Percentiles rank a stretch among this genome's conserved stretches.
Evolutionary conservation across 179 eudicot species (phyloP).

Genomic region (Silene noctiflora): DNA sequence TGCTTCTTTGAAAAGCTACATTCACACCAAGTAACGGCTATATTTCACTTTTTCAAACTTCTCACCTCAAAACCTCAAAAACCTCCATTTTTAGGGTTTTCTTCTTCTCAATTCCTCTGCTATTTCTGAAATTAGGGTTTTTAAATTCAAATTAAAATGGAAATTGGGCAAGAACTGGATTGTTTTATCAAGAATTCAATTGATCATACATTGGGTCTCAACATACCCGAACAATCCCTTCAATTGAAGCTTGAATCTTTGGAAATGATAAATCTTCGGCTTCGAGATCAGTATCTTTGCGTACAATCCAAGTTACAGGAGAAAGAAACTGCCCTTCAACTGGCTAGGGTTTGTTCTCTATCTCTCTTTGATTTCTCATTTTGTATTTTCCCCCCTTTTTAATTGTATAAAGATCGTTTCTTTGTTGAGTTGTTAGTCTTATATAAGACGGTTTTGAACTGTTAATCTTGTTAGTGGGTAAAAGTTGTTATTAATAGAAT

Average conservation of each 20-base stretch:
- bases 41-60: background rate
- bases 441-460: too few relatives aligned
- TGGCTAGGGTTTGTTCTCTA: constrained; percentile 64
- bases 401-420: too few relatives aligned
- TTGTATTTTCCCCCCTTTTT: background rate
- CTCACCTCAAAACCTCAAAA: background rate
- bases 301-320: constrained; percentile 46
- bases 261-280: constrained; percentile 38
- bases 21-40: background rate
- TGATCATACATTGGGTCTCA: constrained; percentile 57
- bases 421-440: background rate
- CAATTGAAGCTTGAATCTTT: constrained; percentile 53
- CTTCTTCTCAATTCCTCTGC: background rate
- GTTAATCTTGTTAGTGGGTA: too few relatives aligned
- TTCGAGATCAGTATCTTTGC: constrained; percentile 49
- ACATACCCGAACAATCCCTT: constrained; percentile 49
- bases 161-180: constrained; percentile 52
- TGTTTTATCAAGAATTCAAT: constrained; percentile 67
- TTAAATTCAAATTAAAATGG: constrained; percentile 40
- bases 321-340: constrained; percentile 54
- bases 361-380: constrained; percentile 2
- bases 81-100: background rate
- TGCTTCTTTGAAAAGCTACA: background rate
- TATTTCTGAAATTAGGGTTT: background rate
- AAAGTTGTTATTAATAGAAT: too few relatives aligned